Base-by-base conservation (phyloP, 2,329 filamentous ascomycete species). In the Magnaporthiopsis rhizophila region DNA sequence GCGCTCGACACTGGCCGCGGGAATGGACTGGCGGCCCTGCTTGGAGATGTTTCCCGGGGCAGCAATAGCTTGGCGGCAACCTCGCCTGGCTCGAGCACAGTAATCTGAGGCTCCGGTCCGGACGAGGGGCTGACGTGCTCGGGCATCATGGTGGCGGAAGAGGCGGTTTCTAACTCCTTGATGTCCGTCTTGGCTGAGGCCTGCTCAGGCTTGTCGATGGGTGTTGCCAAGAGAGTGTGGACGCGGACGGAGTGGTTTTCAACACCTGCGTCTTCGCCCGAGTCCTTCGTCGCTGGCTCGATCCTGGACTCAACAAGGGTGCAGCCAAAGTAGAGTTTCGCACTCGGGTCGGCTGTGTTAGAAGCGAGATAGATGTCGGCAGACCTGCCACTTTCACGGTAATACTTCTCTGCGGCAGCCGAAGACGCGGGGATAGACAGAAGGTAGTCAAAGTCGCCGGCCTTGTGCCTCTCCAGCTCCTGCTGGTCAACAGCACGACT, bases 371-470 rank as follows among this genome's bases (percentile, higher is more conserved):
- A 2, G 57, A 32, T 24, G 65, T 26, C 38, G 64, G 58, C 15
- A 64, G 60, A 7, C 30, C 26, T 67, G 45, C 62, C 59, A 30
- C 65, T 60, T 3, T 65, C 65, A 45, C 64, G 63, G 13, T 36
- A 26, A 24, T 60, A 36, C 24, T 50, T 62, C n/a, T 64, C 36
- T 26, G 59, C 59, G 15, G 34, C 32, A 13, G n/a, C 18, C 7
- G 60, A 38, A 15, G 73, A 67, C 65, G 68, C 69, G 59, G 76
- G 73, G 66, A 78, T 74, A 30, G 77, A 76, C 53, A 83, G 70
- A 64, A 83, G 70, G 75, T 78, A 83, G 69, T 83, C 79, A 69
- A 80, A 84, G 72, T 81, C 75, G 77, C 79, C 79, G 74, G 77
- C 75, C 67, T 77, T 72, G 71, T 82, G 80, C 67, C 74, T 77